phyloP scores from a whole-genome alignment of 2,329 filamentous ascomycete species.

The Geoglossum cookeanum region DNA sequence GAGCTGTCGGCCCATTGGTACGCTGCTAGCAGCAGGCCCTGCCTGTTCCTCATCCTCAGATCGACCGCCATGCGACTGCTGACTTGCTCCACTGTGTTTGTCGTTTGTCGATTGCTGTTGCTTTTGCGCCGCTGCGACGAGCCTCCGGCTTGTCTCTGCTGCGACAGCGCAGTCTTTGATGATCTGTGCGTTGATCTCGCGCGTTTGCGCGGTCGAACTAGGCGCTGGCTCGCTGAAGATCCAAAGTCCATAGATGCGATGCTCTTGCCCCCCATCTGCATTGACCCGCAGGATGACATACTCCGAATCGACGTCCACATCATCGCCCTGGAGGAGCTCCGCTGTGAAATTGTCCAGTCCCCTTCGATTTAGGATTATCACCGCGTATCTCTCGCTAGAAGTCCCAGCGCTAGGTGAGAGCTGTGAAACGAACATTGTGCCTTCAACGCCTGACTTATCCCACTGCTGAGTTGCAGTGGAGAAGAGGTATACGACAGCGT shows the following conservation, averaged over 20 bases:
- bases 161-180: slow-evolving; percentile 35
- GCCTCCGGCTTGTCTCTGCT: slow-evolving; percentile 29
- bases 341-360: slow-evolving; percentile 52
- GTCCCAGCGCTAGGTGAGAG: slow-evolving; percentile 22
- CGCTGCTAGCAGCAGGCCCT: slow-evolving; percentile 17
- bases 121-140: slow-evolving; percentile 19
- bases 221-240: slow-evolving; percentile 41
- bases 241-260: slow-evolving; percentile 39
- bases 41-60: slow-evolving; percentile 18
- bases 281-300: slow-evolving; percentile 39
- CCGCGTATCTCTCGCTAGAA: slow-evolving; percentile 30
- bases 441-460: slow-evolving; percentile 75
- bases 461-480: slow-evolving; percentile 44
- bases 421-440: slow-evolving; percentile 73
- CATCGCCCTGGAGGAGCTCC: slow-evolving; percentile 38
- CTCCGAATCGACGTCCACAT: slow-evolving; percentile 45
- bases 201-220: slow-evolving; percentile 32
- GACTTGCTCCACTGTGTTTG: slow-evolving; percentile 17
- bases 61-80: slow-evolving; percentile 9
- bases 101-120: slow-evolving; percentile 6
- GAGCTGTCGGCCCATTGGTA: slow-evolving; percentile 32
- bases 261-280: slow-evolving; percentile 13
- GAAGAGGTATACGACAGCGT: slow-evolving; percentile 74
- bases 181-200: slow-evolving; percentile 30
- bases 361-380: slow-evolving; percentile 56